Percentiles rank a stretch among this genome's conserved stretches.
These are phyloP conservation scores for Candida alai DNA, from an alignment of 805 yeast species.

Conservation along the genomic window DNA sequence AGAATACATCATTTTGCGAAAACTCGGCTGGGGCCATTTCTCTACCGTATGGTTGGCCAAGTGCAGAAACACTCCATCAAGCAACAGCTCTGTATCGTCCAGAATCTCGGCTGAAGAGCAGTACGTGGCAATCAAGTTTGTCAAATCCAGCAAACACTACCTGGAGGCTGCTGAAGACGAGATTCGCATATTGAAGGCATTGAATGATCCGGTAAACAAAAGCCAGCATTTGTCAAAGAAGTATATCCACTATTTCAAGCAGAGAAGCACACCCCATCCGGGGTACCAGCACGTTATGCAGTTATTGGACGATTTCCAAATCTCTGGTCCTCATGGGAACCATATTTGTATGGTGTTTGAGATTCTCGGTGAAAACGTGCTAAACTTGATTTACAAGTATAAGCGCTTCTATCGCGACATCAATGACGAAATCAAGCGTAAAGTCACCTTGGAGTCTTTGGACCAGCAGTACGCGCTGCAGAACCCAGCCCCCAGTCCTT, in stretches of 20 bases:
- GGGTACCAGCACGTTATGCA: slow-evolving; percentile 53
- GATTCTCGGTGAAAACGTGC: slow-evolving; percentile 57
- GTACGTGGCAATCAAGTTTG: slow-evolving; percentile 63
- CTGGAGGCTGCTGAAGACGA: slow-evolving; percentile 66
- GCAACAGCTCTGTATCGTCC: slow-evolving; percentile 21
- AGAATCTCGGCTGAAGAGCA: neutral
- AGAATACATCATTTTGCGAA: slow-evolving; percentile 46
- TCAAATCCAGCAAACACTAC: slow-evolving; percentile 50
- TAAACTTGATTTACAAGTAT: slow-evolving; percentile 48
- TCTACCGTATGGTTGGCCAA: slow-evolving; percentile 68
- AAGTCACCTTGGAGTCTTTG: neutral
- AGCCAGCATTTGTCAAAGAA: slow-evolving; percentile 12
- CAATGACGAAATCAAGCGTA: slow-evolving; percentile 5
- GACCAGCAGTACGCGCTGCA: neutral
- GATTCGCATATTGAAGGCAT: slow-evolving; percentile 45
- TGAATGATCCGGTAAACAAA: slow-evolving; percentile 16
- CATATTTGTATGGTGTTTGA: slow-evolving; percentile 68
- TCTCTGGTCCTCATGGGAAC: slow-evolving; percentile 58
- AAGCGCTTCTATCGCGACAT: slow-evolving; percentile 16
- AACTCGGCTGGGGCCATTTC: slow-evolving; percentile 71
- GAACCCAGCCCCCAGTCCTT: slow-evolving; percentile 2
- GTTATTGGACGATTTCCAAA: slow-evolving; percentile 52
- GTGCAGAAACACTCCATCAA: slow-evolving; percentile 11
- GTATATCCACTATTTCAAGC: slow-evolving; percentile 11
- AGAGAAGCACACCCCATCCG: slow-evolving; percentile 27